Base-by-base conservation (phyloP, 768 basidiomycete genomes). In the Candolleomyces eurysporus region DNA sequence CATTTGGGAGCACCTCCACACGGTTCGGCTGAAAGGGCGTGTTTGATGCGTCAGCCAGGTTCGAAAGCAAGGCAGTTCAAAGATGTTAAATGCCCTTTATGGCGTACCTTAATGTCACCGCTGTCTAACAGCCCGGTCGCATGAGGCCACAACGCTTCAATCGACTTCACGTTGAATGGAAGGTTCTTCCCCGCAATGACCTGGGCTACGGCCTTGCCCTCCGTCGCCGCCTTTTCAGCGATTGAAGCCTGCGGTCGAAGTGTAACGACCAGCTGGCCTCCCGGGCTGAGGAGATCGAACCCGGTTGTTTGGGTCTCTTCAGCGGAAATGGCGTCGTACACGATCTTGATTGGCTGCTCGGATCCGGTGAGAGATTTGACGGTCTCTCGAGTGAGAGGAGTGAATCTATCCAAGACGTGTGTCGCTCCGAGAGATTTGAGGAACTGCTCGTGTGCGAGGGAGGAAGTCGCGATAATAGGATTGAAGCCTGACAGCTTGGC, bases 1-100 rank as follows among this genome's bases (percentile, higher is more conserved):
- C 84, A 42, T 72, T 71, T 0, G 75, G 73, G 3, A 85, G 58
- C 17, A 78, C 66, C 61, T 83, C 79, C 4, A 77, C 72, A n/a
- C 66, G 68, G 65, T 80, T 81, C 1, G 80, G 78, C 83, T 52
- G 9, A 30, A 52, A 22, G 26, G n/a, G n/a, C n/a, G n/a, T n/a
- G n/a, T n/a, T n/a, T n/a, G n/a, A 26, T 26, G 26, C 26, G 26
- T 26, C 26, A 26, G 26, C 26, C 26, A 26, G 2, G 26, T 26
- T 26, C 26, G 26, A 26, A 26, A 2, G 26, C 26, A 26, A 26
- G 26, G 4, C 26, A 2, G 26, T 26, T 26, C 26, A 26, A 26
- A n/a, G n/a, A n/a, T n/a, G n/a, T 4, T 26, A 4, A 26, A 26
- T 26, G 26, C 4, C 26, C 26, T 26, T 43, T 43, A 11, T 46